Evolutionary conservation across 805 yeast genomes (phyloP).

Genomic region (Nakazawaea molendinolei): DNA sequence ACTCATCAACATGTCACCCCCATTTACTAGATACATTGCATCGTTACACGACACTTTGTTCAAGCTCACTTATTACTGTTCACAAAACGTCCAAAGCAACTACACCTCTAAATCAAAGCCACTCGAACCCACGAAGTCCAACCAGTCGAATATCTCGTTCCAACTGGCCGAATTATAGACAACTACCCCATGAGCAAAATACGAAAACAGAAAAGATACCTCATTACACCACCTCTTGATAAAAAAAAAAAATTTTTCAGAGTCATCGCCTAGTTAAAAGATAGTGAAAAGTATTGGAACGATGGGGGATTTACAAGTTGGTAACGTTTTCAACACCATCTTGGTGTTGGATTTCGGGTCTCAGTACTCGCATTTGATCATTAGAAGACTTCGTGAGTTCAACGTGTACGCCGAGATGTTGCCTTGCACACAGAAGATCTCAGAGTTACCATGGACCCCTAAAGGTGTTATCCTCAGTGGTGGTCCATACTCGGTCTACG

Average conservation of each 20-base stretch:
- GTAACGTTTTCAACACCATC: constrained; percentile 91
- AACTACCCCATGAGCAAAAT: too few species aligned
- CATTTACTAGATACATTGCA: too few species aligned
- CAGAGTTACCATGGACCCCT: constrained; percentile 90
- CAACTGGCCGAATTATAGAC: too few species aligned
- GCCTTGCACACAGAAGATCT: constrained; percentile 96
- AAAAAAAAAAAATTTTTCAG: background rate
- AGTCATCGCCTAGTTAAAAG: background rate
- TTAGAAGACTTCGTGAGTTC: constrained; percentile 96
- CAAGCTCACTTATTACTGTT: too few species aligned
- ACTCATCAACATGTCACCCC: too few species aligned
- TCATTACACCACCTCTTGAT: too few species aligned
- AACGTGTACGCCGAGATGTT: constrained; percentile 98
- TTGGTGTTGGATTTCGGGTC: constrained; percentile 97
- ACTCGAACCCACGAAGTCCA: too few species aligned
- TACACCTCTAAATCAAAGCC: too few species aligned
- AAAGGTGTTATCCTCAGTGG: constrained; percentile 95
- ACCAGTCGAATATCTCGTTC: too few species aligned
- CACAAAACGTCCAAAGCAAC: too few species aligned
- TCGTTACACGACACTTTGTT: too few species aligned
- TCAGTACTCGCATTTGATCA: constrained; percentile 93
- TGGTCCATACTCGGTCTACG: constrained; percentile 97
- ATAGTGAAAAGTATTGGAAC: background rate
- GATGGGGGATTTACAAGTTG: constrained; percentile 41
- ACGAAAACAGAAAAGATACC: too few species aligned